Percentiles rank a stretch among this genome's conserved stretches.
These are phyloP conservation scores for Xerocomus minutiporus DNA, from an alignment of 1,284 basidiomycete genomes.

Conservation along the genomic window DNA sequence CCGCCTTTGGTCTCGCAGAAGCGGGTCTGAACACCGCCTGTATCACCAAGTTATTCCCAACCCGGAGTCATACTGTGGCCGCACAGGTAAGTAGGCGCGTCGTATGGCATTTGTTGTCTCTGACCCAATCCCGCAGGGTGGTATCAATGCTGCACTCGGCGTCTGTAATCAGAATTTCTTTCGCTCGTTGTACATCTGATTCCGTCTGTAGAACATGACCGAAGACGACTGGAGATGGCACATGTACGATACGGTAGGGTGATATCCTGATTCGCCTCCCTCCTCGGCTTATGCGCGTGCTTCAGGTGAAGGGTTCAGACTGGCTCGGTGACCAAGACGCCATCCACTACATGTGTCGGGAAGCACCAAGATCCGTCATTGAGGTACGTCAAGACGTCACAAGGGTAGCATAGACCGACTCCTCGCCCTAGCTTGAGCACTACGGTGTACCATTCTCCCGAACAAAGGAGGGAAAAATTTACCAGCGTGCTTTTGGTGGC, in stretches of 20 bases:
- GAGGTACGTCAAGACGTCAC: constrained; percentile 51
- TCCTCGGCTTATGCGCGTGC: constrained; percentile 11
- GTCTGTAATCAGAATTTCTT: constrained; percentile 43
- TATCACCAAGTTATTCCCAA: constrained; percentile 99
- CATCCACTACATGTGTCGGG: constrained; percentile 98
- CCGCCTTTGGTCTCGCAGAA: constrained; percentile 98
- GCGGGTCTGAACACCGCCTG: constrained; percentile 98
- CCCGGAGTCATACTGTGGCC: constrained; percentile 97
- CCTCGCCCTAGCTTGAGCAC: constrained; percentile 79
- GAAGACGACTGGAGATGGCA: constrained; percentile 99
- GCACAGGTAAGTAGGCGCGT: constrained; percentile 70
- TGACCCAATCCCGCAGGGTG: constrained; percentile 59
- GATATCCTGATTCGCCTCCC: not conserved
- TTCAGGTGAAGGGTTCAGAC: constrained; percentile 95
- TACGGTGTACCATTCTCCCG: constrained; percentile 99
- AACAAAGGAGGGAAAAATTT: constrained; percentile 99
- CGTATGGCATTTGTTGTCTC: not conserved
- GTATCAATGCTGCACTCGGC: constrained; percentile 98
- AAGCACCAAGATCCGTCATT: constrained; percentile 90
- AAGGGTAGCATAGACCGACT: not conserved
- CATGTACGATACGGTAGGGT: constrained; percentile 93
- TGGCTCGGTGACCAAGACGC: constrained; percentile 99
- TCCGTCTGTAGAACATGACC: constrained; percentile 84
- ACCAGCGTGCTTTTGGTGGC: constrained; percentile 98
- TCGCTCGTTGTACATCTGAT: constrained; percentile 12